A percentile compares a stretch with the other conserved stretches of the same genome.
phyloP scores from a whole-genome alignment of 495 filamentous ascomycete species.

The Lophium mytilinum region DNA sequence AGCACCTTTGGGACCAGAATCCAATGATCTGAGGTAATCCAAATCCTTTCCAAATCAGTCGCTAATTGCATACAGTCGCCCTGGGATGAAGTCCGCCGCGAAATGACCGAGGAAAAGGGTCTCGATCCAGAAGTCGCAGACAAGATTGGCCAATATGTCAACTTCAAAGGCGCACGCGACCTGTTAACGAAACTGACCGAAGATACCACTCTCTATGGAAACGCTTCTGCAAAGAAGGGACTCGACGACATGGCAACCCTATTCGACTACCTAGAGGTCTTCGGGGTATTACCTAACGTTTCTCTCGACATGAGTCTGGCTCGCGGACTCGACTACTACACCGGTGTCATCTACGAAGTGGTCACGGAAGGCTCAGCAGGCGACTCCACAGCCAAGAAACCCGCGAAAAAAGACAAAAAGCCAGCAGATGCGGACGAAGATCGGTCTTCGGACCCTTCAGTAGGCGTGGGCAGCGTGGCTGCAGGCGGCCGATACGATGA shows the following conservation, averaged over 20 bases:
- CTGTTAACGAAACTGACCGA: slow-evolving; percentile 53
- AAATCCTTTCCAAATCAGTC: no score
- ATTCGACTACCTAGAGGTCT: slow-evolving; percentile 73
- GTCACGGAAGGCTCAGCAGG: slow-evolving; percentile 77
- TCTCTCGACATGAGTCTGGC: slow-evolving; percentile 79
- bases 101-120: slow-evolving; percentile 91
- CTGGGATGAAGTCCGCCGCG: slow-evolving; percentile 81
- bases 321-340: slow-evolving; percentile 89
- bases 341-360: slow-evolving; percentile 88
- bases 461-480: slow-evolving; percentile 80
- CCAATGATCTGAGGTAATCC: background rate
- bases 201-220: slow-evolving; percentile 56
- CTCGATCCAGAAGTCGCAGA: slow-evolving; percentile 67
- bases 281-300: slow-evolving; percentile 59
- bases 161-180: slow-evolving; percentile 58
- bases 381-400: slow-evolving; percentile 26
- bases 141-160: slow-evolving; percentile 74
- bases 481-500: slow-evolving; percentile 91
- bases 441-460: slow-evolving; percentile 68
- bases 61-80: slow-evolving; percentile 36
- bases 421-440: slow-evolving; percentile 54
- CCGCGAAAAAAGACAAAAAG: slow-evolving; percentile 43
- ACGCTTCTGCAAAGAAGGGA: slow-evolving; percentile 65
- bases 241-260: slow-evolving; percentile 75
- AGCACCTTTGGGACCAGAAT: background rate